Conservation (phyloP, 208 protist genomes). For the Trypanosoma melophagium region DNA sequence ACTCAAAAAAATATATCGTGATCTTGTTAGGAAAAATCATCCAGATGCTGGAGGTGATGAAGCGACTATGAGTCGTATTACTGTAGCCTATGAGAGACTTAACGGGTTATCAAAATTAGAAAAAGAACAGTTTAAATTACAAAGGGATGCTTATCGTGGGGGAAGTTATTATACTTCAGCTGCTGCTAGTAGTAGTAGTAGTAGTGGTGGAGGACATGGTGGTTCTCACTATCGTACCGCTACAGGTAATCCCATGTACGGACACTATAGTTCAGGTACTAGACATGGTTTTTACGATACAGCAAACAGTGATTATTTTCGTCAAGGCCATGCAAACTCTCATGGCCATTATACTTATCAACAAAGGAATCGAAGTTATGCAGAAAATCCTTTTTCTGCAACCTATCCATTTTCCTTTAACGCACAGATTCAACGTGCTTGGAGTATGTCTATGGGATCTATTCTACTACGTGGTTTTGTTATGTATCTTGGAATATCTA, state of each 20-base stretch:
- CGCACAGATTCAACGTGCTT: slow-evolving; percentile 41
- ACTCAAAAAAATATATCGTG: slow-evolving; percentile 69
- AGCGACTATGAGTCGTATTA: slow-evolving; percentile 69
- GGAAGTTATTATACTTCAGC: slow-evolving; percentile 24
- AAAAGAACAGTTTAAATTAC: slow-evolving; percentile 59
- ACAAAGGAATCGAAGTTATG: slow-evolving; percentile 29
- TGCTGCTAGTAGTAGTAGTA: slow-evolving; percentile 2
- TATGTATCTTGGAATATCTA: slow-evolving; percentile 62
- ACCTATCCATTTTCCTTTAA: slow-evolving; percentile 53
- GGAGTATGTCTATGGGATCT: slow-evolving; percentile 39
- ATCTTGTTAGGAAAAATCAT: slow-evolving; percentile 68
- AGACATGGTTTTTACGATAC: slow-evolving; percentile 42
- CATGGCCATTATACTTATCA: slow-evolving; percentile 57
- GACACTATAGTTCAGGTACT: slow-evolving; percentile 24
- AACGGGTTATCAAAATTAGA: slow-evolving; percentile 50
- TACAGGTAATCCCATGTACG: slow-evolving; percentile 22
- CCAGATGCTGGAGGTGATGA: slow-evolving; percentile 79
- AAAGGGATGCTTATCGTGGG: slow-evolving; percentile 36
- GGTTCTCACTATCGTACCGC: slow-evolving; percentile 15
- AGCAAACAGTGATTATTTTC: slow-evolving; percentile 28
- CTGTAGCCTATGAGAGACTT: slow-evolving; percentile 75
- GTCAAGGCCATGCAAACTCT: slow-evolving; percentile 26
- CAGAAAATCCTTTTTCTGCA: slow-evolving; percentile 60
- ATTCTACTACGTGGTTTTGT: slow-evolving; percentile 65
- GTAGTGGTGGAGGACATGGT: background rate